phyloP scores from a whole-genome alignment of 805 yeast species.

The Candida montana region DNA sequence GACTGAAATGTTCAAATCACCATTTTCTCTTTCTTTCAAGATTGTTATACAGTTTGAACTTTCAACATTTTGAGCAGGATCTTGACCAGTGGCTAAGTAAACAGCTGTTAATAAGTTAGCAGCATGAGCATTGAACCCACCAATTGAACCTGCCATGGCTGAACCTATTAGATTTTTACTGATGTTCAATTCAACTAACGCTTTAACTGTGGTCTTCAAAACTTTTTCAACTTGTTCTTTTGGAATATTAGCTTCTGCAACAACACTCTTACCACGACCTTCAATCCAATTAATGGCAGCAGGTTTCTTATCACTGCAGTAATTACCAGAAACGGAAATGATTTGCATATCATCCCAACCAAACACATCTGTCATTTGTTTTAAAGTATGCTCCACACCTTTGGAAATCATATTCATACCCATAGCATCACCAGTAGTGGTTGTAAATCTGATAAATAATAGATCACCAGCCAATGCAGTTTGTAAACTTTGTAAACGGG shows the following conservation, averaged over 20 bases:
- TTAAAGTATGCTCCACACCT: constrained; percentile 88
- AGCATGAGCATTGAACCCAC: constrained; percentile 98
- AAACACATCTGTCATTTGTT: constrained; percentile 77
- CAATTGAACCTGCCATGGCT: constrained; percentile 97
- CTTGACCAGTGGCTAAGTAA: constrained; percentile 94
- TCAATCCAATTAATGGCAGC: constrained; percentile 99
- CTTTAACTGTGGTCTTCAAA: constrained; percentile 86
- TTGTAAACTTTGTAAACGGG: constrained; percentile 83
- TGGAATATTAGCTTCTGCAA: constrained; percentile 92
- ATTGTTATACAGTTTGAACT: constrained; percentile 95
- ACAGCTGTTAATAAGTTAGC: constrained; percentile 95
- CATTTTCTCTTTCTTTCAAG: constrained; percentile 72
- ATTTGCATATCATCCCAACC: constrained; percentile 95
- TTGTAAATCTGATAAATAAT: constrained; percentile 85
- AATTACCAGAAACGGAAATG: constrained; percentile 92
- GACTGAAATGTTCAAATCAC: constrained; percentile 87
- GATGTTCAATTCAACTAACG: constrained; percentile 83
- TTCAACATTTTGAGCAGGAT: constrained; percentile 99
- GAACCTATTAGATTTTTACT: constrained; percentile 91
- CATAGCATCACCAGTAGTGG: constrained; percentile 99
- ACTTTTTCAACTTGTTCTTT: constrained; percentile 73
- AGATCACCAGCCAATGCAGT: constrained; percentile 93
- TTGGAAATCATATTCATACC: constrained; percentile 99
- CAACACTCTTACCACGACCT: constrained; percentile 97
- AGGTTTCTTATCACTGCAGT: constrained; percentile 95